Conservation (phyloP, 2,329 filamentous ascomycete species). For the Botrytis galanthina region DNA sequence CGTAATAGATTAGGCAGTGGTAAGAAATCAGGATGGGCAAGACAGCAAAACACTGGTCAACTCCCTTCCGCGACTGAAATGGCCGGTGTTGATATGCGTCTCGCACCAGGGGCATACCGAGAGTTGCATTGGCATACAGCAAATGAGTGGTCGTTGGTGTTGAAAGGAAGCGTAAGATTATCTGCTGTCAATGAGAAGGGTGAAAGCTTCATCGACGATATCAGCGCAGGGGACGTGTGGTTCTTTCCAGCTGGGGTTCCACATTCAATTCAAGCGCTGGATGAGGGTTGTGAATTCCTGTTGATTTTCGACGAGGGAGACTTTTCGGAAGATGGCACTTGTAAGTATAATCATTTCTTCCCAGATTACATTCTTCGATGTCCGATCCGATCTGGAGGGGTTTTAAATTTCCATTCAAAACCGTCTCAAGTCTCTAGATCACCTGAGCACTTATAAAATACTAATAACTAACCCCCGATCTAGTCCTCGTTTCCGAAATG, state of each 20-base stretch:
- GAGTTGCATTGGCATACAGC: slow-evolving; percentile 63
- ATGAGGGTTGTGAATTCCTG: slow-evolving; percentile 56
- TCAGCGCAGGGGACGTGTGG: slow-evolving; percentile 53
- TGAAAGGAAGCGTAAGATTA: slow-evolving; percentile 53
- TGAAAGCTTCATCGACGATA: slow-evolving; percentile 47
- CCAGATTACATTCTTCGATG: neutral
- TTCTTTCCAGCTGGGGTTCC: slow-evolving; percentile 52
- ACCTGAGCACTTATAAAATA: neutral
- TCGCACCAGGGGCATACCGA: slow-evolving; percentile 56
- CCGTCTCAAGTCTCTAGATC: neutral
- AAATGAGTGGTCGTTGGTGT: slow-evolving; percentile 51
- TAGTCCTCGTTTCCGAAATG: slow-evolving; percentile 44
- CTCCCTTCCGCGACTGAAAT: slow-evolving; percentile 49
- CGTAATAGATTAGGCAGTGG: slow-evolving; percentile 45
- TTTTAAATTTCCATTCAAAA: neutral
- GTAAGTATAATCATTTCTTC: neutral
- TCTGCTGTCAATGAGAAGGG: slow-evolving; percentile 53
- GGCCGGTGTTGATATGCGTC: slow-evolving; percentile 59
- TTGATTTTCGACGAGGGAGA: slow-evolving; percentile 58
- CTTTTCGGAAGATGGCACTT: slow-evolving; percentile 60
- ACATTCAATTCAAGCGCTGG: slow-evolving; percentile 54
- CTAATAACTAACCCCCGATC: neutral
- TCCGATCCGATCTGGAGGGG: neutral
- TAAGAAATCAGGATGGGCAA: slow-evolving; percentile 50
- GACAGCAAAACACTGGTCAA: slow-evolving; percentile 53